Conservation (phyloP, 2,329 filamentous ascomycete genomes). For the Alternaria rosae region DNA sequence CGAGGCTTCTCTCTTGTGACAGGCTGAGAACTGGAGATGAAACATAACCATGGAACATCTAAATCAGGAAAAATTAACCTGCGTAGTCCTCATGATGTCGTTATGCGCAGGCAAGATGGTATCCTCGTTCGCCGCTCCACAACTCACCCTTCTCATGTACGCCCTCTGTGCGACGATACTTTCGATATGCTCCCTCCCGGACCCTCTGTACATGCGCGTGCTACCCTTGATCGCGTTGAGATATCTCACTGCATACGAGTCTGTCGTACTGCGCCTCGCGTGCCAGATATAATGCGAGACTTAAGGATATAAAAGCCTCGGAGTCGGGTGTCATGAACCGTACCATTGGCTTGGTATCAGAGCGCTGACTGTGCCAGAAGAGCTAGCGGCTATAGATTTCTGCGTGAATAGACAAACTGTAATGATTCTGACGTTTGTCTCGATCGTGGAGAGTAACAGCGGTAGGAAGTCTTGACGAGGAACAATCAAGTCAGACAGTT, state of each 20-base stretch:
- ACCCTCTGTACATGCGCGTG: not conserved
- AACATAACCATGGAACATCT: not conserved
- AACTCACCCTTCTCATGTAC: not conserved
- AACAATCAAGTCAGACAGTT: not conserved
- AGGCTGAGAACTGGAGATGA: not conserved
- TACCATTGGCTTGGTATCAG: not conserved
- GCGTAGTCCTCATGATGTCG: not conserved
- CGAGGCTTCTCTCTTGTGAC: not conserved
- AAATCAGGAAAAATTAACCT: not conserved
- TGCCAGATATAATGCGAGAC: not conserved
- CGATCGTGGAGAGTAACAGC: not conserved
- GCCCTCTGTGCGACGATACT: not conserved
- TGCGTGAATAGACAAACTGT: not conserved
- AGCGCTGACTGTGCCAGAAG: not conserved
- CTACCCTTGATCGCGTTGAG: not conserved
- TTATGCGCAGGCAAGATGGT: not conserved
- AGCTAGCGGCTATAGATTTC: not conserved
- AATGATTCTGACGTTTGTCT: not conserved
- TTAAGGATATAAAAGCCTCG: not conserved
- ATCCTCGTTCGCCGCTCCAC: not conserved
- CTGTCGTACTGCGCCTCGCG: not conserved
- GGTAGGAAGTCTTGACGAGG: not conserved
- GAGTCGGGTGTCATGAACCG: not conserved
- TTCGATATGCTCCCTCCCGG: not conserved
- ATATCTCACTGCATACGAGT: not conserved